phyloP scores from a whole-genome alignment of 768 basidiomycete genomes.

The Hericium coralloides region DNA sequence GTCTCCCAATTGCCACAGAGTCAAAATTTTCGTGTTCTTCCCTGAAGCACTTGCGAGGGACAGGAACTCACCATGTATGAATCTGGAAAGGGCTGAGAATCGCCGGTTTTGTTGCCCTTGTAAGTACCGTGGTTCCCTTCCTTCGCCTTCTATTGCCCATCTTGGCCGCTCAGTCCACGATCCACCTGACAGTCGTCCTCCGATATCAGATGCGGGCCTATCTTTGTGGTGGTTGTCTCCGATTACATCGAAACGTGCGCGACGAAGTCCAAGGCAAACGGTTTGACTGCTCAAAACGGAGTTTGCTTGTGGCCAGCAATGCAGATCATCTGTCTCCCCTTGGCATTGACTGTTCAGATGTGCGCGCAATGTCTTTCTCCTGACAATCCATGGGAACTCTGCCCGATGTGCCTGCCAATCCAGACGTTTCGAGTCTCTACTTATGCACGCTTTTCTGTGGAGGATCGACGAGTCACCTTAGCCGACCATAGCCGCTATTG shows the following conservation, averaged over 20 bases:
- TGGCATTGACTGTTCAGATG: background rate
- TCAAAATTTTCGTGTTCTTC: no score
- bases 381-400: background rate
- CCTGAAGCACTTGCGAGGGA: background rate
- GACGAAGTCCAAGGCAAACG: no score
- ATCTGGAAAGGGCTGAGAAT: background rate
- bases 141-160: background rate
- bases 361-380: background rate
- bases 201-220: background rate
- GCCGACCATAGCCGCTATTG: background rate
- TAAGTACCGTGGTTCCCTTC: background rate
- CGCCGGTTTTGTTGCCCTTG: background rate
- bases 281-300: no score
- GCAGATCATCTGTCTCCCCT: background rate
- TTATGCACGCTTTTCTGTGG: background rate
- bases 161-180: background rate
- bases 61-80: background rate
- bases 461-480: background rate
- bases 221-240: background rate
- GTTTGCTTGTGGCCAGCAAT: no score
- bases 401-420: background rate
- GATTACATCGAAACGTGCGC: background rate
- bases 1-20: no score
- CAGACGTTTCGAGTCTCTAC: background rate
- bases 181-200: background rate